A percentile compares a stretch with the other conserved stretches of the same genome.
Conservation (phyloP, 805 yeast genomes). For the Kodamaea sagamina region DNA sequence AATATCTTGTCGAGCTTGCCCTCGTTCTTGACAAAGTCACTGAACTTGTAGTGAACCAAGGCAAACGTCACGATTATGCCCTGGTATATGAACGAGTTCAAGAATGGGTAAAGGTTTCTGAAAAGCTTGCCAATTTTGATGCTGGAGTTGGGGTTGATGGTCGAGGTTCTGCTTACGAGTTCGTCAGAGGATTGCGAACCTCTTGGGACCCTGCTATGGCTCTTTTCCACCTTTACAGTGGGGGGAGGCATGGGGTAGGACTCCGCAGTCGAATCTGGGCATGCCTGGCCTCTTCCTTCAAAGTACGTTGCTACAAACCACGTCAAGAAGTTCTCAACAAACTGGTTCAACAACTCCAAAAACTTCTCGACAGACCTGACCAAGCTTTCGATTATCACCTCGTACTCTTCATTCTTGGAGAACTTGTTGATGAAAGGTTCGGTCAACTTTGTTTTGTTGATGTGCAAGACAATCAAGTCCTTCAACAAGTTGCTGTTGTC, state of each 20-base stretch:
- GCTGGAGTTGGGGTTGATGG: constrained; percentile 4
- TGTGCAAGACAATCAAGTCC: constrained; percentile 50
- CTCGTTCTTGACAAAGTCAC: constrained; percentile 30
- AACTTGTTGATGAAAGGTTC: constrained; percentile 50
- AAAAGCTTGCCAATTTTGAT: constrained; percentile 36
- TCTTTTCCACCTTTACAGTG: neutral
- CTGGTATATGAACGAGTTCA: constrained; percentile 52
- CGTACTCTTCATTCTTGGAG: constrained; percentile 26
- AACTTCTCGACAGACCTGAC: constrained; percentile 41
- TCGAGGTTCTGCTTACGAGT: neutral
- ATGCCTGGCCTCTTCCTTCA: neutral
- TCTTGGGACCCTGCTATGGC: neutral
- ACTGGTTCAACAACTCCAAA: constrained; percentile 35
- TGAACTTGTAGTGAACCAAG: constrained; percentile 45
- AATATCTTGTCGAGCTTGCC: constrained; percentile 15
- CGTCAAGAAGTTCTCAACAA: constrained; percentile 34
- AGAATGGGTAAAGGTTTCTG: constrained; percentile 46
- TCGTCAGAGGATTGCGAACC: neutral
- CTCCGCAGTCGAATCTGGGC: neutral
- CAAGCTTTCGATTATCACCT: constrained; percentile 38
- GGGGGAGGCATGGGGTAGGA: neutral
- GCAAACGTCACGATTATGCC: constrained; percentile 54
- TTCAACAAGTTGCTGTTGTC: constrained; percentile 24
- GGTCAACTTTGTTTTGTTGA: constrained; percentile 52
- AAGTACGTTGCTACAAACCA: constrained; percentile 15